Evolutionary conservation across 371 early-diverging fungal genomes (phyloP).

Genomic region (Mortierella sp.): DNA sequence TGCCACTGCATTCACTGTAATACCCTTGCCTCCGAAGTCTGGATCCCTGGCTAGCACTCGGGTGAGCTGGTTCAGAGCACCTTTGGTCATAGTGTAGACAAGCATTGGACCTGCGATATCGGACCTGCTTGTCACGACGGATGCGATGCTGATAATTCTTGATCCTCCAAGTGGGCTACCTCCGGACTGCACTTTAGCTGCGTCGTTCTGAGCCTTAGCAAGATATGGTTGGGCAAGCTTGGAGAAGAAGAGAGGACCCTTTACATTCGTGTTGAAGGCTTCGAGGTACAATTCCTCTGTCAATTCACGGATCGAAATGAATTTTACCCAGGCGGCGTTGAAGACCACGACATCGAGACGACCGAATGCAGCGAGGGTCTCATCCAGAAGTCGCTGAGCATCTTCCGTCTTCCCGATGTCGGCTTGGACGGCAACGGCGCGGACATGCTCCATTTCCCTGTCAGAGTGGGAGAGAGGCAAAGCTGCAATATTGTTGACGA

Average conservation of each 20-base stretch:
- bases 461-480: too few species aligned
- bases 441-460: neutral
- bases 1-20: conserved; percentile 18
- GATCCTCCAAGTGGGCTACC: conserved; percentile 1
- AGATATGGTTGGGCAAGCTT: conserved; percentile 4
- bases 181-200: neutral
- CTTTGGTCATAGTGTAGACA: conserved; percentile 19
- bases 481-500: too few species aligned
- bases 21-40: conserved; percentile 17
- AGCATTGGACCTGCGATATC: neutral
- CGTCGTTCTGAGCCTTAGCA: neutral
- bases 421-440: conserved; percentile 2
- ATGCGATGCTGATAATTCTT: conserved; percentile 4
- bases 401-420: conserved; percentile 5
- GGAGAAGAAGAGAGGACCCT: neutral
- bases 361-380: conserved; percentile 16
- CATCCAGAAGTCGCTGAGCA: conserved; percentile 7
- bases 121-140: neutral
- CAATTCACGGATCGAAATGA: neutral
- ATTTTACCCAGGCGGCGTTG: conserved; percentile 15
- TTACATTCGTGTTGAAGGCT: conserved; percentile 7
- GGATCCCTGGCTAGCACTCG: conserved; percentile 16
- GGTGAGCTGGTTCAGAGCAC: conserved; percentile 11
- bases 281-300: neutral
- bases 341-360: conserved; percentile 18